Conservation (phyloP, 805 yeast genomes). For the Myxozyma monticola region DNA sequence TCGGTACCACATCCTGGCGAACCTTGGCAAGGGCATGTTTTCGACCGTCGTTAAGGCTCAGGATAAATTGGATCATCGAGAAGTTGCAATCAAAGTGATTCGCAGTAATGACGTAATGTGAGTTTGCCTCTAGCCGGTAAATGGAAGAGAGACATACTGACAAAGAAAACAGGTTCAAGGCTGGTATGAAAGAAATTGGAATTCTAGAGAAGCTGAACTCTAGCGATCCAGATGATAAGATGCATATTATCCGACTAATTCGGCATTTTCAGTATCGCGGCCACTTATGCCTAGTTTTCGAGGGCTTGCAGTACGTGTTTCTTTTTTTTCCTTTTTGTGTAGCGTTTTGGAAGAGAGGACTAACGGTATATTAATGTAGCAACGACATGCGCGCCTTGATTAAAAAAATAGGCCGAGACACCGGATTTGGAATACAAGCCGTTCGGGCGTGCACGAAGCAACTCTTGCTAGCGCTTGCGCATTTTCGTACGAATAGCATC, state of each 20-base stretch:
- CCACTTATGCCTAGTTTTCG: conserved; percentile 85
- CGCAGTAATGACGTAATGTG: conserved; percentile 65
- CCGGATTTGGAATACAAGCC: conserved; percentile 70
- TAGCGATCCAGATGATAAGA: conserved; percentile 59
- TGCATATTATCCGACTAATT: conserved; percentile 64
- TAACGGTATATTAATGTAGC: conserved; percentile 36
- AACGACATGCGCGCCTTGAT: conserved; percentile 73
- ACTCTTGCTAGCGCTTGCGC: conserved; percentile 65
- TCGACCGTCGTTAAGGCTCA: conserved; percentile 39
- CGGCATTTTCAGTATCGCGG: conserved; percentile 81
- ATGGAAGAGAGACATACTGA: neutral
- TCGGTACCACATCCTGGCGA: conserved; percentile 35
- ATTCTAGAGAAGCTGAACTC: conserved; percentile 68
- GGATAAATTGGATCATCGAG: conserved; percentile 28
- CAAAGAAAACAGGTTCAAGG: conserved; percentile 40
- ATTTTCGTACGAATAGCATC: conserved; percentile 66
- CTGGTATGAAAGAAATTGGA: conserved; percentile 77
- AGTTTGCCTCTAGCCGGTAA: neutral
- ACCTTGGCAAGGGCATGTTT: conserved; percentile 40
- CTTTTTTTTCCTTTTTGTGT: too few relatives aligned
- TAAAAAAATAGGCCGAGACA: conserved; percentile 79
- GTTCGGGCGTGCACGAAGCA: conserved; percentile 71
- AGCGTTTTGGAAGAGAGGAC: too few relatives aligned
- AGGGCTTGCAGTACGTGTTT: conserved; percentile 49
- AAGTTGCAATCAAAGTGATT: conserved; percentile 58